Evolutionary conservation across 441 rosid species (phyloP).

Genomic region (Populus hybrid): DNA sequence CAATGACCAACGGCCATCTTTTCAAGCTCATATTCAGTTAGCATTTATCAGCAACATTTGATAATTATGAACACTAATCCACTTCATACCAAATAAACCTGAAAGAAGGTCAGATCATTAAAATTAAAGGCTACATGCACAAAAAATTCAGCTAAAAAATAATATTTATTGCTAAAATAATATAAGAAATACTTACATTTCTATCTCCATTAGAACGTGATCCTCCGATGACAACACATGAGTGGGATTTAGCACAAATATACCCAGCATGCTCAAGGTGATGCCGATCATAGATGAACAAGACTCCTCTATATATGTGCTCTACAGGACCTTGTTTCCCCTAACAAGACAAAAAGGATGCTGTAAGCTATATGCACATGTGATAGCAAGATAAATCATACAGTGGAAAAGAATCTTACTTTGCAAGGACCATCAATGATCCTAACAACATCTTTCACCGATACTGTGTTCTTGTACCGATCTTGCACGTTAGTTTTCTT

Average conservation of each 20-base stretch:
- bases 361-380: neutral
- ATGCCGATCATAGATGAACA: slow-evolving; percentile 84
- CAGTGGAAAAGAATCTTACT: slow-evolving; percentile 42
- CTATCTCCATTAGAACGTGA: slow-evolving; percentile 64
- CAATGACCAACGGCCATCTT: neutral
- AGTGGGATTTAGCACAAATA: slow-evolving; percentile 76
- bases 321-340: slow-evolving; percentile 98
- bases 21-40: neutral
- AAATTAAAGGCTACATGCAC: neutral
- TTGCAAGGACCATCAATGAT: slow-evolving; percentile 89
- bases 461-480: slow-evolving; percentile 58
- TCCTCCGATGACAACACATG: slow-evolving; percentile 82
- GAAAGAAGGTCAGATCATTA: neutral
- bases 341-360: slow-evolving; percentile 31
- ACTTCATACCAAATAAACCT: neutral
- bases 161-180: neutral
- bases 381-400: slow-evolving; percentile 13
- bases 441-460: slow-evolving; percentile 84
- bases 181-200: slow-evolving; percentile 47
- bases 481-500: slow-evolving; percentile 78
- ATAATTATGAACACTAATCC: neutral
- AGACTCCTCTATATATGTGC: slow-evolving; percentile 76
- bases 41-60: neutral
- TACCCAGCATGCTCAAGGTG: slow-evolving; percentile 98
- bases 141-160: neutral